These are phyloP conservation scores for Exobasidium rhododendri DNA, from an alignment of 1,284 basidiomycete genomes.

Conservation along the genomic window DNA sequence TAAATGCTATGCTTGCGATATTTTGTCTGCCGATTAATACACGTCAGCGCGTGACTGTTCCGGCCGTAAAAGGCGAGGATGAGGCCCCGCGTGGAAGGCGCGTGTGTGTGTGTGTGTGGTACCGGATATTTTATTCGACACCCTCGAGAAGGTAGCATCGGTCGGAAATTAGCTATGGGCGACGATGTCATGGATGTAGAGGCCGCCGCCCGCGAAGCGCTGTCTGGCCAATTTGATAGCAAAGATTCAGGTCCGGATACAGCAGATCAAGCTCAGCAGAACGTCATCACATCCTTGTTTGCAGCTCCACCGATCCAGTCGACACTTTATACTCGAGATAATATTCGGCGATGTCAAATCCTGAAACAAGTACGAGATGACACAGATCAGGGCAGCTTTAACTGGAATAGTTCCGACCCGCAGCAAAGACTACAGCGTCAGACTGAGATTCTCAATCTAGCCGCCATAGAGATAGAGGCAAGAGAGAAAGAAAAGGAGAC, in stretches of 20 bases:
- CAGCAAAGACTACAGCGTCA: neutral
- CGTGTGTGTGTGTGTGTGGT: too few species aligned
- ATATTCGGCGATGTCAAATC: neutral
- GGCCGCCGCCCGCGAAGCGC: too few species aligned
- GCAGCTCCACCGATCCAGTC: neutral
- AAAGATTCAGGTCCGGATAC: neutral
- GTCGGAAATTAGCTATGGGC: too few species aligned
- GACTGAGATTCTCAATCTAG: neutral
- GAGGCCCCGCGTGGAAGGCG: too few species aligned
- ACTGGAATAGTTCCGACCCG: conserved; percentile 1
- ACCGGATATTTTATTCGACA: too few species aligned
- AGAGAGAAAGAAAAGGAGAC: neutral
- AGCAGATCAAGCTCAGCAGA: neutral
- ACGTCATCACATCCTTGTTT: neutral
- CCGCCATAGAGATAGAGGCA: neutral
- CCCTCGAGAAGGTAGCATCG: too few species aligned
- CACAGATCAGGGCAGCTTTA: neutral
- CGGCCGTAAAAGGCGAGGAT: too few species aligned
- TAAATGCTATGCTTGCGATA: too few species aligned
- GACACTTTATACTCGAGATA: neutral
- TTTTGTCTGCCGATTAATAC: too few species aligned
- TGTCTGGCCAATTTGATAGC: too few species aligned
- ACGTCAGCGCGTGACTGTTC: too few species aligned
- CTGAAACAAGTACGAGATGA: neutral
- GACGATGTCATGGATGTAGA: too few species aligned